A percentile compares a stretch with the other conserved stretches of the same genome.
These are phyloP conservation scores for Lachancea thermotolerans DNA, from an alignment of 805 yeast species.

Conservation along the genomic window DNA sequence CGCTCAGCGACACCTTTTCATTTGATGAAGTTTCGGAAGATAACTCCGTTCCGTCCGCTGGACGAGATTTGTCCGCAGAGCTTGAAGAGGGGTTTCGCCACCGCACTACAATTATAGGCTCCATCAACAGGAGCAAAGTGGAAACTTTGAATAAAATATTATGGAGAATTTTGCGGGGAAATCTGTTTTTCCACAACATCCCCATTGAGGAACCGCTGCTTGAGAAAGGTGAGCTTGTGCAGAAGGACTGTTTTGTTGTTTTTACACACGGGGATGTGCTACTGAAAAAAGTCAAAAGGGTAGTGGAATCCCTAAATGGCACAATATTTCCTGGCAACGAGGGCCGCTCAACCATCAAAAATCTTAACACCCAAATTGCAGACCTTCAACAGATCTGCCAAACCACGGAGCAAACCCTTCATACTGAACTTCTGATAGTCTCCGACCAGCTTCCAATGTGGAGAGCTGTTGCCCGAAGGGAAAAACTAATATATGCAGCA, in stretches of 20 bases:
- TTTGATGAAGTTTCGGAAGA: constrained; percentile 13
- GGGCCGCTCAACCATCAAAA: constrained; percentile 32
- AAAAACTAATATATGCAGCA: constrained; percentile 73
- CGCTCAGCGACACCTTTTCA: constrained; percentile 24
- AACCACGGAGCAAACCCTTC: constrained; percentile 61
- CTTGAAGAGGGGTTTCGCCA: constrained; percentile 33
- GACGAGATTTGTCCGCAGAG: constrained; percentile 4
- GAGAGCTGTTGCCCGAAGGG: constrained; percentile 64
- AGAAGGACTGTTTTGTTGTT: constrained; percentile 77
- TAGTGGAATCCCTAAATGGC: constrained; percentile 88
- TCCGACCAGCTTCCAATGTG: constrained; percentile 71
- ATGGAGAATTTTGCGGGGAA: constrained; percentile 93
- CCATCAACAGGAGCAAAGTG: constrained; percentile 65
- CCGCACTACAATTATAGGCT: constrained; percentile 53
- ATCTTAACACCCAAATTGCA: constrained; percentile 41
- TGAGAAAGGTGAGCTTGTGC: constrained; percentile 50
- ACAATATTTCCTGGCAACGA: constrained; percentile 42
- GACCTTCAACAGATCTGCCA: constrained; percentile 56
- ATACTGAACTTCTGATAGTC: constrained; percentile 70
- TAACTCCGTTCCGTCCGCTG: constrained; percentile 3
- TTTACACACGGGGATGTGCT: constrained; percentile 86
- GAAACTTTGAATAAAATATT: constrained; percentile 70
- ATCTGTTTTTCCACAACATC: constrained; percentile 66
- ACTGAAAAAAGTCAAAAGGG: constrained; percentile 64
- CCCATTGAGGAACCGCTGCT: constrained; percentile 65